Evolutionary conservation across 2,329 filamentous ascomycete genomes (phyloP).

Genomic region (Geoglossum cookeanum): DNA sequence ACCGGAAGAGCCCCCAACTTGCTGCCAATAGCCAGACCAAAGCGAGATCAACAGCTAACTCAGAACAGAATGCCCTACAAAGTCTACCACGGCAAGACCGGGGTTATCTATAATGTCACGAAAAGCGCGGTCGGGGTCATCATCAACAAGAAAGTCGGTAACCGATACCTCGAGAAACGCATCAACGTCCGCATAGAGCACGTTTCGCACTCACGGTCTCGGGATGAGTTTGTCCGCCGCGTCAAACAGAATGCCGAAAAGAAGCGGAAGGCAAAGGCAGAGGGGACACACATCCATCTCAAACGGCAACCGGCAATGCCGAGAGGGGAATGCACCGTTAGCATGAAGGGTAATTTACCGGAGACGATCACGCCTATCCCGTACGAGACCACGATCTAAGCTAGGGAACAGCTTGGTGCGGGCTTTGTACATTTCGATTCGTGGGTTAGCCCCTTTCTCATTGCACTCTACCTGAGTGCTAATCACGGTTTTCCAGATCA

Average conservation of each 20-base stretch:
- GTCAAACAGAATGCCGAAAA: conserved; percentile 92
- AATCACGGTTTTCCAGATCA: not conserved
- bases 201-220: conserved; percentile 80
- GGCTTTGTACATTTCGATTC: conserved; percentile 1
- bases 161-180: conserved; percentile 99
- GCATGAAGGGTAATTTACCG: conserved; percentile 61
- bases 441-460: not conserved
- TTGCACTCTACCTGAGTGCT: not conserved
- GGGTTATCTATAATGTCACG: conserved; percentile 97
- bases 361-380: conserved; percentile 82
- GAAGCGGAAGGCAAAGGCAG: conserved; percentile 82
- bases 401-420: not conserved
- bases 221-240: conserved; percentile 88
- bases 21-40: too few species aligned
- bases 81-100: conserved; percentile 99
- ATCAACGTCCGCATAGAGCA: conserved; percentile 98
- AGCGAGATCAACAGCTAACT: conserved; percentile 1
- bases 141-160: conserved; percentile 98
- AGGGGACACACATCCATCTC: conserved; percentile 72
- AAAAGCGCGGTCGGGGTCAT: conserved; percentile 96
- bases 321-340: conserved; percentile 63
- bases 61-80: conserved; percentile 82
- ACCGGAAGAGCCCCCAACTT: not conserved
- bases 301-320: conserved; percentile 77
- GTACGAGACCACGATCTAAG: conserved; percentile 98